Evolutionary conservation across 1,284 basidiomycete genomes (phyloP).

Genomic region (Rhodotorula sp.): DNA sequence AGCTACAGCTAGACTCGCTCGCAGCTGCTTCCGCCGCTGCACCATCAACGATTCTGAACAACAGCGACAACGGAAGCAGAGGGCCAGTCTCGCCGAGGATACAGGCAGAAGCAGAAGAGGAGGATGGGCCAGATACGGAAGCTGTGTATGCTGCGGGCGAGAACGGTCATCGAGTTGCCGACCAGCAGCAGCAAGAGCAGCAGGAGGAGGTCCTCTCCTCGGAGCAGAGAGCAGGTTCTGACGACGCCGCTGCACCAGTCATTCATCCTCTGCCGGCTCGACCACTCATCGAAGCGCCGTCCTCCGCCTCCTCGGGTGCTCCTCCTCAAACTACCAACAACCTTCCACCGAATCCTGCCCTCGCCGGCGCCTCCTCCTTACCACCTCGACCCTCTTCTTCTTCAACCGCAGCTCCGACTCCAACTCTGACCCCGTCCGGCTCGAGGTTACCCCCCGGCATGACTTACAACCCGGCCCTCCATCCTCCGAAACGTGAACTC

Average conservation of each 20-base stretch:
- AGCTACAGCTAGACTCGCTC: background rate
- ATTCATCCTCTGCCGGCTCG: background rate
- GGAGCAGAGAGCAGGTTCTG: background rate
- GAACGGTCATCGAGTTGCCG: background rate
- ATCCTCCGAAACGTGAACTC: conserved; percentile 26
- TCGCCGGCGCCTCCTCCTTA: background rate
- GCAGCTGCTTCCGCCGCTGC: background rate
- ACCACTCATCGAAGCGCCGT: background rate
- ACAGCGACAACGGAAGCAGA: background rate
- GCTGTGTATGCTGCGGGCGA: background rate
- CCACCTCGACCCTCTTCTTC: background rate
- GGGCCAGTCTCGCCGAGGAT: background rate
- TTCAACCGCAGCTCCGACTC: background rate
- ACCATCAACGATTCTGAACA: background rate
- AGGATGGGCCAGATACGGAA: background rate
- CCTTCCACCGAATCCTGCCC: background rate
- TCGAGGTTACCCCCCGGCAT: conserved; percentile 4
- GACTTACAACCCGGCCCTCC: conserved; percentile 10
- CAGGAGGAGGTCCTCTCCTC: background rate
- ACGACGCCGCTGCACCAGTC: background rate
- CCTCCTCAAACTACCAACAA: background rate
- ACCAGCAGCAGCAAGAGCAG: background rate
- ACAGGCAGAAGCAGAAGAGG: background rate
- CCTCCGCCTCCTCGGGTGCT: background rate
- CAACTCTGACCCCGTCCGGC: background rate